Base-by-base conservation (phyloP, 345 rosid species). In the Noccaea caerulescens region DNA sequence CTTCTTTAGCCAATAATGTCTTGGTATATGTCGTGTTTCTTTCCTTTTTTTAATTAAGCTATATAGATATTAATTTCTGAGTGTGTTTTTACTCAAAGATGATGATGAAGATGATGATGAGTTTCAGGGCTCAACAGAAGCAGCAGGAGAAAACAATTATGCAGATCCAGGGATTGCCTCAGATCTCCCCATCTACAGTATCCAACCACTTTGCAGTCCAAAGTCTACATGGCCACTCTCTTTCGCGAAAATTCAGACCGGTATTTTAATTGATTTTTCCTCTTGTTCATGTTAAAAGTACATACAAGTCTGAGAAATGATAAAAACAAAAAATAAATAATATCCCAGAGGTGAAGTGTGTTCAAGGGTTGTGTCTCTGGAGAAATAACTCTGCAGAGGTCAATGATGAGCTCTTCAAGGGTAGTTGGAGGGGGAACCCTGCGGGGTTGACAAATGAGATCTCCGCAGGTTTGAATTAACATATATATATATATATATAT, bases 391-490 rank as follows among this genome's bases (percentile, higher is more conserved):
- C 92, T 58, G 72, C 78, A 46, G 87, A 79, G 79, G 77, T 93
- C 73, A 93, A 91, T 57, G 78, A 84, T 65, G 91, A 87, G 80
- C 73, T 91, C 62, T 91, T 77, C 73, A 81, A 61, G 74, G 91
- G 98, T 71, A 87, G 63, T 55, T 63, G 58, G 42, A 79, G 79
- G 53, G 97, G 90, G 46, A 91, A 93, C 78, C 41, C 78, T 32
- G 81, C 78, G 33, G 39, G 79, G 71, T 71, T 75, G 73, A 87
- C 86, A 20, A 86, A 93, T 57, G 97, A 85, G 81, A 82, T 89
- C 68, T 80, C 77, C 69, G 85, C 85, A 85, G 94, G 98, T 93
- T 65, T 46, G n/a, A 64, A 54, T 62, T 55, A 39, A 12, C 8
- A 37, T 36, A 23, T 18, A 10, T 46, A 32, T 46, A 23, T 62